These are phyloP conservation scores for Sporothrix schenckii DNA, from an alignment of 2,329 filamentous ascomycete genomes.

Conservation along the genomic window DNA sequence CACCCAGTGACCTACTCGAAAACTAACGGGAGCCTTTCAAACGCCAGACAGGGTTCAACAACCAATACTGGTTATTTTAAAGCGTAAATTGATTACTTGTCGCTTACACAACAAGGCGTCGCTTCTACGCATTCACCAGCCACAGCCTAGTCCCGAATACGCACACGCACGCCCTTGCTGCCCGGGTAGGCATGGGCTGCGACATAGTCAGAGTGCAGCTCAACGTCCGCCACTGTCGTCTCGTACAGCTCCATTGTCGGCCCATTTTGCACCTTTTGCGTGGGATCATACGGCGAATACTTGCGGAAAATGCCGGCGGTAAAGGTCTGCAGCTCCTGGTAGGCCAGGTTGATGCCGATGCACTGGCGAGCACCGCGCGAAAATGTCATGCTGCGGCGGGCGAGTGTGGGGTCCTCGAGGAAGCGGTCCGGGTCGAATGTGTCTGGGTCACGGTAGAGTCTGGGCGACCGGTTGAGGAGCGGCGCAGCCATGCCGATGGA, in stretches of 20 bases:
- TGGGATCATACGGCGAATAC: constrained; percentile 11
- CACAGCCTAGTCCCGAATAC: constrained; percentile 10
- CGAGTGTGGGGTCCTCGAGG: background rate
- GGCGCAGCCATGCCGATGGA: constrained; percentile 18
- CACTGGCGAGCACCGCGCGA: constrained; percentile 16
- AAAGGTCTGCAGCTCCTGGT: constrained; percentile 21
- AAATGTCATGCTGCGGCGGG: constrained; percentile 19
- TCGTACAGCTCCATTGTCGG: constrained; percentile 23
- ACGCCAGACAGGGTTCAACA: too few relatives aligned
- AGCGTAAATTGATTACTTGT: too few relatives aligned
- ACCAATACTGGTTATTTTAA: too few relatives aligned
- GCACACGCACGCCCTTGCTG: constrained; percentile 11
- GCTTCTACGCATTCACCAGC: too few relatives aligned
- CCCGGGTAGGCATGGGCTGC: background rate
- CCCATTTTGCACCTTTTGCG: background rate
- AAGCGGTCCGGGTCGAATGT: constrained; percentile 18
- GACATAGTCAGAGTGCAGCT: constrained; percentile 17
- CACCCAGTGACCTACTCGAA: background rate
- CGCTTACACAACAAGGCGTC: too few relatives aligned
- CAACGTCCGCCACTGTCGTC: background rate
- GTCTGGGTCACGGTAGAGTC: constrained; percentile 11
- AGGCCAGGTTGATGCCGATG: constrained; percentile 26
- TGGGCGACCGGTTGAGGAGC: constrained; percentile 6
- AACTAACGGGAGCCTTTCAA: background rate
- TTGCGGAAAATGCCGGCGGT: constrained; percentile 18